Percentiles rank a stretch among this genome's conserved stretches.
These are phyloP conservation scores for Vitellaria paradoxa DNA, from an alignment of 179 eudicot genomes.

Conservation along the genomic window DNA sequence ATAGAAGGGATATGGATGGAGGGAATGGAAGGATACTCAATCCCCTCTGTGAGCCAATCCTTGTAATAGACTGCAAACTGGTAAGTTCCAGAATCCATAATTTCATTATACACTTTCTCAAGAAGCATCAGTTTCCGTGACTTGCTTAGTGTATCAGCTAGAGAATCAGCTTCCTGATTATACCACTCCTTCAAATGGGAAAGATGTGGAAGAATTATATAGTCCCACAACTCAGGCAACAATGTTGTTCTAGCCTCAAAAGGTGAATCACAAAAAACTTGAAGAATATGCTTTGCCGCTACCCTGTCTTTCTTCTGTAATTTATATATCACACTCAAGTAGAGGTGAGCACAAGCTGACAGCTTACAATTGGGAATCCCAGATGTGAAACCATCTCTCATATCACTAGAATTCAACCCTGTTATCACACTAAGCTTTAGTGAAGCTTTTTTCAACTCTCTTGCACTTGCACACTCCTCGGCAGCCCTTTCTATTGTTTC, in stretches of 20 bases:
- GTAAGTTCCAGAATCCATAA: constrained; percentile 46
- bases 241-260: constrained; percentile 43
- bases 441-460: constrained; percentile 47
- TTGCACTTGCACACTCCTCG: constrained; percentile 31
- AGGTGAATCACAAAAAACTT: constrained; percentile 53
- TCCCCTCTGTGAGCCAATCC: constrained; percentile 51
- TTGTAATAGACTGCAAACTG: constrained; percentile 52
- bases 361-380: constrained; percentile 44
- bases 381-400: constrained; percentile 41
- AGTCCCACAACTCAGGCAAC: constrained; percentile 50
- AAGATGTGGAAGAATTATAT: constrained; percentile 46
- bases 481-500: constrained; percentile 49
- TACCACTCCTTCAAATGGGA: constrained; percentile 44
- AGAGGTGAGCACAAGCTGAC: constrained; percentile 57
- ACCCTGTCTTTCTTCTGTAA: constrained; percentile 45
- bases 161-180: constrained; percentile 28
- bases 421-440: constrained; percentile 56
- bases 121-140: constrained; percentile 37
- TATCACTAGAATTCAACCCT: constrained; percentile 39
- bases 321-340: constrained; percentile 42
- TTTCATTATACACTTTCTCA: constrained; percentile 41
- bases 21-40: constrained; percentile 45
- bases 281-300: constrained; percentile 52
- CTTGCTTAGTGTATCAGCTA: constrained; percentile 30
- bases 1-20: constrained; percentile 34